Conservation (phyloP, 2,329 filamentous ascomycete species). For the Tolypocladium sp. region DNA sequence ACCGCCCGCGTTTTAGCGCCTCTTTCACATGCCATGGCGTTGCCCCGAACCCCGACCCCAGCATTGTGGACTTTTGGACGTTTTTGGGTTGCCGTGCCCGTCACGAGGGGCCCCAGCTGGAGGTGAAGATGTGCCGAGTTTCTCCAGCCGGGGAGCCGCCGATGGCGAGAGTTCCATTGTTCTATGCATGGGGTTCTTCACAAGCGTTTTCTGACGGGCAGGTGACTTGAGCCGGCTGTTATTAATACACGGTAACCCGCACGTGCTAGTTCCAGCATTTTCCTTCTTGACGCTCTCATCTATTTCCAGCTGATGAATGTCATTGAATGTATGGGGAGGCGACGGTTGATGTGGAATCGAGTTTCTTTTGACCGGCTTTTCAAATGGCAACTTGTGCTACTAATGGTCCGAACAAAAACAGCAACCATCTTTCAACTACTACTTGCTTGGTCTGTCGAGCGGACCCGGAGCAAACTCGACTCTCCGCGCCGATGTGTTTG, state of each 20-base stretch:
- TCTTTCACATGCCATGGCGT: constrained; percentile 19
- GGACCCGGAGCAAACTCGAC: background rate
- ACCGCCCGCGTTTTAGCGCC: constrained; percentile 10
- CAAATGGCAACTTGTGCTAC: background rate
- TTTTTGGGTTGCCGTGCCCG: background rate
- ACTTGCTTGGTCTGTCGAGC: background rate
- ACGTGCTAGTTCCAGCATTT: background rate
- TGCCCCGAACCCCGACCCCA: background rate
- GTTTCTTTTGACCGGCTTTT: background rate
- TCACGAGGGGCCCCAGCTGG: constrained; percentile 4
- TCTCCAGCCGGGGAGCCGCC: background rate
- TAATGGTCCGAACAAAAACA: no score
- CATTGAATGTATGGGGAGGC: background rate
- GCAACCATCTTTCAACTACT: background rate
- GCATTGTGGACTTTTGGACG: background rate
- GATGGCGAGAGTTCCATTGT: background rate
- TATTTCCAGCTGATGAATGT: background rate
- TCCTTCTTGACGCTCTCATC: background rate
- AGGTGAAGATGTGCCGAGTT: constrained; percentile 2
- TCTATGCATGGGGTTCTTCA: background rate
- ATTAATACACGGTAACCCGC: background rate
- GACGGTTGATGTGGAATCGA: background rate
- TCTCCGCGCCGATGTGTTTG: background rate
- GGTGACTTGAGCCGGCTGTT: background rate
- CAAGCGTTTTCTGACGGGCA: background rate